Conservation (phyloP, 805 yeast species). For the Metschnikowia borealis region DNA sequence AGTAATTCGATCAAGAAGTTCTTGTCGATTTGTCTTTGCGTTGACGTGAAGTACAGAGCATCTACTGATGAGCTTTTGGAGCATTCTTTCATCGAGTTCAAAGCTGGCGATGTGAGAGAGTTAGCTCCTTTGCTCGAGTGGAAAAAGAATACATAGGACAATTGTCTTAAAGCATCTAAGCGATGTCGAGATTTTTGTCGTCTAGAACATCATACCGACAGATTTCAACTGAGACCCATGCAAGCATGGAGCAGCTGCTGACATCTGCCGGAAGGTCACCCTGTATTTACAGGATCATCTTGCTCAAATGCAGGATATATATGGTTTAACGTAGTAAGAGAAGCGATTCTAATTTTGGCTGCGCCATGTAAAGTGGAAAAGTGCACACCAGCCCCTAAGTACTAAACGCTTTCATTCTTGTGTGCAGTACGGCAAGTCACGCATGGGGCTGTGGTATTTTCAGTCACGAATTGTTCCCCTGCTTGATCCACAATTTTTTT, state of each 20-base stretch:
- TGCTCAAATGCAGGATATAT: neutral
- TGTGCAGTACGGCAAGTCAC: too few relatives aligned
- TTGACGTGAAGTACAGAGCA: conserved; percentile 89
- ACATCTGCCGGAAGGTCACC: neutral
- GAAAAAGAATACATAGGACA: conserved; percentile 22
- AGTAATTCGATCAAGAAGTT: conserved; percentile 79
- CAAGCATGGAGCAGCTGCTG: neutral
- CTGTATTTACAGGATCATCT: neutral
- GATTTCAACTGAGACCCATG: neutral
- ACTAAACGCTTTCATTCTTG: neutral
- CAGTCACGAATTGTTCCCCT: too few relatives aligned
- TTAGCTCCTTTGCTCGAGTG: conserved; percentile 57
- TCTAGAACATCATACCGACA: neutral
- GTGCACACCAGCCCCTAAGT: neutral
- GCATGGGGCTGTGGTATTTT: too few relatives aligned
- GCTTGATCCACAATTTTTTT: too few relatives aligned
- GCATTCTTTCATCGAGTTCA: conserved; percentile 62
- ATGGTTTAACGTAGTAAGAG: neutral
- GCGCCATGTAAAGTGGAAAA: neutral
- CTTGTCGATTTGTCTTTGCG: conserved; percentile 86
- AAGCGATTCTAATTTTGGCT: neutral
- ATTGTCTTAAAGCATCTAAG: neutral
- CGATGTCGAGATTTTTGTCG: neutral
- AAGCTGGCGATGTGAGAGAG: conserved; percentile 58
- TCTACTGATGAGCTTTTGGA: conserved; percentile 80